Evolutionary conservation across 2,329 filamentous ascomycete species (phyloP).

Genomic region (Orbilia blumenaviensis): DNA sequence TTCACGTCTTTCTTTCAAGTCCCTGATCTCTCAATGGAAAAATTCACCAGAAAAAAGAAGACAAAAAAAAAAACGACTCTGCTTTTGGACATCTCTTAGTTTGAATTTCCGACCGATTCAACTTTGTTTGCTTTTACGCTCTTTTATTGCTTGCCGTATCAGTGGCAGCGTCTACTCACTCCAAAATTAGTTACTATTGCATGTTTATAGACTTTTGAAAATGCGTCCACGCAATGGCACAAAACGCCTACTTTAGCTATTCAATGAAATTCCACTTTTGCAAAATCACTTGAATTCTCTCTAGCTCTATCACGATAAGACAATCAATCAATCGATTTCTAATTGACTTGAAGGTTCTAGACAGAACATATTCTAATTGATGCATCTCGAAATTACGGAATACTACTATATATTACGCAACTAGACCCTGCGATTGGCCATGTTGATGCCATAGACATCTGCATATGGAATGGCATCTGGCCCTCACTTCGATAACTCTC

Average conservation of each 20-base stretch:
- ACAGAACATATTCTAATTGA: neutral
- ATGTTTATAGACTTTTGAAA: constrained; percentile 51
- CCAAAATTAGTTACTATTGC: constrained; percentile 33
- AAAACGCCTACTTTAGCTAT: constrained; percentile 8
- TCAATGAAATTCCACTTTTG: constrained; percentile 15
- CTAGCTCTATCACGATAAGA: no score
- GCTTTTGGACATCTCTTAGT: constrained; percentile 4
- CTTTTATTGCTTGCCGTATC: constrained; percentile 13
- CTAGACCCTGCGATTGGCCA: constrained; percentile 12
- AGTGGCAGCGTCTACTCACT: constrained; percentile 10
- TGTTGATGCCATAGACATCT: constrained; percentile 25
- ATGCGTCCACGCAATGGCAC: constrained; percentile 27
- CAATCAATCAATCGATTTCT: no score
- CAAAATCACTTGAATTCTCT: neutral
- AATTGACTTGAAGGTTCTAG: neutral
- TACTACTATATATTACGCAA: constrained; percentile 24
- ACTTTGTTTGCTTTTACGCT: constrained; percentile 26
- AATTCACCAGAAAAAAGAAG: constrained; percentile 20
- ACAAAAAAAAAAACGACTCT: constrained; percentile 28
- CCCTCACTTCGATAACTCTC: constrained; percentile 18
- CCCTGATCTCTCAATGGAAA: constrained; percentile 12
- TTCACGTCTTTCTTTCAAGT: constrained; percentile 23
- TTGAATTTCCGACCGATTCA: constrained; percentile 20
- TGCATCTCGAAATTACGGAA: constrained; percentile 13
- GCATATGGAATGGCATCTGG: constrained; percentile 29